These are phyloP conservation scores for Alternaria ethzedia DNA, from an alignment of 2,329 filamentous ascomycete genomes.

Conservation along the genomic window DNA sequence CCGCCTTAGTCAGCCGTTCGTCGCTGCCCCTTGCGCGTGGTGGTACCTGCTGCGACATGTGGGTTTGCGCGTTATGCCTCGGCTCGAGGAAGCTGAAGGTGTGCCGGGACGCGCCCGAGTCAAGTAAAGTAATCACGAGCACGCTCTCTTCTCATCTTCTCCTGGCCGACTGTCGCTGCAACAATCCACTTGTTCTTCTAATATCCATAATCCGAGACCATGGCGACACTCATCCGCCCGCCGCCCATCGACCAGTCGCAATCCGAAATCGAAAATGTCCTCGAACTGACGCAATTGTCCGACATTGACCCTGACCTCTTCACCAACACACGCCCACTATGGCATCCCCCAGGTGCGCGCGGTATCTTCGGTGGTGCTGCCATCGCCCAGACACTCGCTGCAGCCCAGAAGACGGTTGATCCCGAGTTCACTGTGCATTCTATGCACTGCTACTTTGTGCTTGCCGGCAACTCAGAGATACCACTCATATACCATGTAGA, in stretches of 20 bases:
- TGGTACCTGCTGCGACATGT: constrained; percentile 10
- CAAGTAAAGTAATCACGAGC: background rate
- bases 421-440: constrained; percentile 83
- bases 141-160: background rate
- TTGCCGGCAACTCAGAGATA: constrained; percentile 82
- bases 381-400: constrained; percentile 88
- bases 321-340: constrained; percentile 89
- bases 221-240: constrained; percentile 73
- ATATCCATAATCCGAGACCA: constrained; percentile 14
- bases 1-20: constrained; percentile 16
- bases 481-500: constrained; percentile 96
- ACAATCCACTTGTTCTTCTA: too few relatives aligned
- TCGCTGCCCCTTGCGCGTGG: background rate
- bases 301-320: constrained; percentile 86
- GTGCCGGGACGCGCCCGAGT: constrained; percentile 16
- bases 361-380: constrained; percentile 94
- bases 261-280: constrained; percentile 84
- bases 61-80: constrained; percentile 21
- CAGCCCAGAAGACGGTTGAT: constrained; percentile 87
- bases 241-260: constrained; percentile 75
- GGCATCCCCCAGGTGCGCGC: constrained; percentile 89
- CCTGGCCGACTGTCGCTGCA: background rate
- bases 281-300: constrained; percentile 81
- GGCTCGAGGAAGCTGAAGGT: constrained; percentile 21
- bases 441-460: constrained; percentile 99